Evolutionary conservation across 257 asterid species (phyloP), one percentile per base, ranked within the genome.

Genomic region (Cinchona pubescens): DNA sequence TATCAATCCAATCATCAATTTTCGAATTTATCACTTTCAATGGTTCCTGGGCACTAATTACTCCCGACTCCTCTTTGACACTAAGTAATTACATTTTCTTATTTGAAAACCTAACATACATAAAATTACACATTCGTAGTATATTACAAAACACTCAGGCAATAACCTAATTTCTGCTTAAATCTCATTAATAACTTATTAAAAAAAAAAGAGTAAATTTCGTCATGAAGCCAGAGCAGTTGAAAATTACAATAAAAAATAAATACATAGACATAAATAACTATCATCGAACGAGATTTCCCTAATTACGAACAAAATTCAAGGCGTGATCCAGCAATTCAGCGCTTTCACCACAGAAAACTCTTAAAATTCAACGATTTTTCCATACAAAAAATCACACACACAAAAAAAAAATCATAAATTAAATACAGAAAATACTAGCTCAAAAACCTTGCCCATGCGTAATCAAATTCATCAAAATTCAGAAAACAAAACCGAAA

Each of bases 261-360:
- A 23, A 35, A 10, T 1, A 40, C 2, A 10, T 10, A 38, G 2
- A 5, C 45, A 68, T 37, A 0, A 68, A 29, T 8, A 27, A 5
- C 2, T 2, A 37, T 13, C 70, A 25, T 30, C 18, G 40, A 35
- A 21, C 15, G 13, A n/a, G 25, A 51, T 51, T n/a, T 66, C 53
- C 34, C n/a, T 5, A 15, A 16, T 27, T 43, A 25, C 29, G 56
- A 72, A 35, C 15, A 46, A 58, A 55, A 25, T 58, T 58, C 12
- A 30, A 40, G 19, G 40, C 37, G 16, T 23, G 67, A 72, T 72
- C 68, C 76, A 58, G 7, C 67, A 37, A 72, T 58, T 27, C 56
- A 72, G 40, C 35, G 59, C 16, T 27, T 42, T 70, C 46, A 32
- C 27, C 35, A 70, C 76, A n/a, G 2, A 25, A 23, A 23, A 1